Conservation (phyloP, 805 yeast genomes). For the Ogataea thermomethanolica region DNA sequence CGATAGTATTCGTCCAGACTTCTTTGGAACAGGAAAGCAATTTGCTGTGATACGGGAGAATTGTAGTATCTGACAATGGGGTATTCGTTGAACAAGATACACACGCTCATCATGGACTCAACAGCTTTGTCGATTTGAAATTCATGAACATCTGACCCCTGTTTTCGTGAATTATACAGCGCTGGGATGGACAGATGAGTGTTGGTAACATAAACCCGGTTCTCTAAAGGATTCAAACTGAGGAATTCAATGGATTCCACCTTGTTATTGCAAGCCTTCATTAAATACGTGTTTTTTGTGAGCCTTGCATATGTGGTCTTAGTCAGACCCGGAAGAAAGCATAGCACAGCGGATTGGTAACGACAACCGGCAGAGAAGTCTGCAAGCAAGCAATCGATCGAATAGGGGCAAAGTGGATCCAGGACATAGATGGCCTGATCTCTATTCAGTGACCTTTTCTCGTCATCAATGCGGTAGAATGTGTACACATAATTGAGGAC, state of each 20-base stretch:
- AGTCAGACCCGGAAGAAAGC: slow-evolving; percentile 62
- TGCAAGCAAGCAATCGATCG: slow-evolving; percentile 70
- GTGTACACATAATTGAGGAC: slow-evolving; percentile 31
- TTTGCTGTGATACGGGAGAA: slow-evolving; percentile 45
- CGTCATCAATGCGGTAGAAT: slow-evolving; percentile 29
- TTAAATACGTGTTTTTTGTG: slow-evolving; percentile 15
- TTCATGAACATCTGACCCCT: slow-evolving; percentile 59
- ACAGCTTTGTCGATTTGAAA: slow-evolving; percentile 59
- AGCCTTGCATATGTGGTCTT: slow-evolving; percentile 10
- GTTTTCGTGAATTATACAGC: slow-evolving; percentile 66
- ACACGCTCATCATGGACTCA: slow-evolving; percentile 61
- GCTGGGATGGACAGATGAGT: slow-evolving; percentile 60
- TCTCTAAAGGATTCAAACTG: slow-evolving; percentile 62
- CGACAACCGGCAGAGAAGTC: slow-evolving; percentile 70
- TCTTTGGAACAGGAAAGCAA: slow-evolving; percentile 70
- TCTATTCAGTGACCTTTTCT: slow-evolving; percentile 26
- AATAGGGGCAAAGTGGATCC: slow-evolving; percentile 58
- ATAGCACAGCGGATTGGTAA: slow-evolving; percentile 69
- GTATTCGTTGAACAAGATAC: slow-evolving; percentile 80
- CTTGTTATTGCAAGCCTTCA: slow-evolving; percentile 21
- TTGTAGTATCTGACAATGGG: slow-evolving; percentile 79
- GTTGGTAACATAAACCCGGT: slow-evolving; percentile 68
- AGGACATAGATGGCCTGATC: slow-evolving; percentile 75
- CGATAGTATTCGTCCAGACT: slow-evolving; percentile 76
- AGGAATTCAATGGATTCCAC: slow-evolving; percentile 37